Evolutionary conservation across 2,329 filamentous ascomycete species (phyloP), one percentile per base, ranked within the genome.

Genomic region (Alternaria atra): DNA sequence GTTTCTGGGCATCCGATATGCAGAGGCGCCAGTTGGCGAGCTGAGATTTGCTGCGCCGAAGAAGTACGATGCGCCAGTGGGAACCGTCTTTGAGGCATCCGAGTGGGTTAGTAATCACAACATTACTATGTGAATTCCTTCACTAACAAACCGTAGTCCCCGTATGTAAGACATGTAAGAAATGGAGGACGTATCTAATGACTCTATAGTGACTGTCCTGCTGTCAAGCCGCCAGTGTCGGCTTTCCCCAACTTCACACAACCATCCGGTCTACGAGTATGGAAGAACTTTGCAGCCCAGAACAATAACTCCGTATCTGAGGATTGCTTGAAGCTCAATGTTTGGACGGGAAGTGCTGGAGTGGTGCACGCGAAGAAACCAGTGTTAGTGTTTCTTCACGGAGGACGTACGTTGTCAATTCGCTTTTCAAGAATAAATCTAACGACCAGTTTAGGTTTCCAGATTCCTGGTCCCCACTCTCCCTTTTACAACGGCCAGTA

Each of bases 1-100:
- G 32, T 80, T 77, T 39, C 57, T 80, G 17, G 77, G 77, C 17
- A 76, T 79, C 35, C 73, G 71, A 9, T 80, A 76, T 53, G 78
- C 75, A 1, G 65, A 73, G 59, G 68, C 76, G 15, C 76, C 77
- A 9, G 57, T 74, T 17, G 77, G 73, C 8, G 63, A 72, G 30
- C 63, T 78, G 29, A 69, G 77, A 37, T 80, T 78, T 58, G 73
- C 71, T 9, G 65, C 73, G 4, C 73, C 74, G 3, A 67, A 74
- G 55, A 67, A 60, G 46, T 74, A 70, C 59, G 35, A 66, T 30
- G 69, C 72, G 23, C 66, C 66, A 29, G 30, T 35, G 53, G 71
- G 64, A 20, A 62, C 62, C 8, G 55, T 73, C 7, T 72, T 68
- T 42, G 60, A 69, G 42, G 72, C 72, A 8, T 70, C 67, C 13